These are phyloP conservation scores for Trametes villosa DNA, from an alignment of 768 basidiomycete species.

Conservation along the genomic window DNA sequence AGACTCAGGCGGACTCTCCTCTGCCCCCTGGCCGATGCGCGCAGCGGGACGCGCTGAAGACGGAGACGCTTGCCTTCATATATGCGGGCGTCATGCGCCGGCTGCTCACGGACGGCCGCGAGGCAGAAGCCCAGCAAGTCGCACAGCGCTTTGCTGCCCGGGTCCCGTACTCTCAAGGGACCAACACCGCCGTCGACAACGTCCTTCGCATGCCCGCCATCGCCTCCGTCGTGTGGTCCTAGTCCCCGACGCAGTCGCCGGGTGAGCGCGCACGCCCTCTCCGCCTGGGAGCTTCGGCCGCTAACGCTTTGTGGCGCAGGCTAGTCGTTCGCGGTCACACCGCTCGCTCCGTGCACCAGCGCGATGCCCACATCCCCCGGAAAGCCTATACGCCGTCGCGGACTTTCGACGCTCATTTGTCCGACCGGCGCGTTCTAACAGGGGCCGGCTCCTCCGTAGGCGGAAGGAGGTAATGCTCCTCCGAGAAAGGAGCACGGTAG, in stretches of 20 bases:
- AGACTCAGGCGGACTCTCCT: conserved; percentile 30
- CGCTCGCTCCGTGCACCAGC: no score
- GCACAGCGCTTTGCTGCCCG: conserved; percentile 30
- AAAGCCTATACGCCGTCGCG: no score
- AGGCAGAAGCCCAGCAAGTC: conserved; percentile 38
- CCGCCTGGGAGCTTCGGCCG: background rate
- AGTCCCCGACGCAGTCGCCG: background rate
- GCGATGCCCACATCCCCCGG: no score
- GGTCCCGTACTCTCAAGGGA: conserved; percentile 33
- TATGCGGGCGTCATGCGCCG: conserved; percentile 46
- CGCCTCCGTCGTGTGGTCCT: background rate
- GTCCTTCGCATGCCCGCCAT: background rate
- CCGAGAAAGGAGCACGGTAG: no score
- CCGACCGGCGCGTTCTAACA: no score
- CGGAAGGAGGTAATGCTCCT: no score
- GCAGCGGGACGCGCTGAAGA: background rate
- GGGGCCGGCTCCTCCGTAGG: no score
- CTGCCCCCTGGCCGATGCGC: background rate
- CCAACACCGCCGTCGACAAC: conserved; percentile 2
- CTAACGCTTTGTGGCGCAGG: no score
- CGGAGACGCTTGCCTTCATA: conserved; percentile 30
- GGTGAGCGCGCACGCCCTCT: background rate
- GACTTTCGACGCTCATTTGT: no score
- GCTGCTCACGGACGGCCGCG: conserved; percentile 31
- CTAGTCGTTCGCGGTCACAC: no score